A percentile compares a stretch with the other conserved stretches of the same genome.
These are phyloP conservation scores for Lycium barbarum DNA, from an alignment of 257 asterid species.

Conservation along the genomic window DNA sequence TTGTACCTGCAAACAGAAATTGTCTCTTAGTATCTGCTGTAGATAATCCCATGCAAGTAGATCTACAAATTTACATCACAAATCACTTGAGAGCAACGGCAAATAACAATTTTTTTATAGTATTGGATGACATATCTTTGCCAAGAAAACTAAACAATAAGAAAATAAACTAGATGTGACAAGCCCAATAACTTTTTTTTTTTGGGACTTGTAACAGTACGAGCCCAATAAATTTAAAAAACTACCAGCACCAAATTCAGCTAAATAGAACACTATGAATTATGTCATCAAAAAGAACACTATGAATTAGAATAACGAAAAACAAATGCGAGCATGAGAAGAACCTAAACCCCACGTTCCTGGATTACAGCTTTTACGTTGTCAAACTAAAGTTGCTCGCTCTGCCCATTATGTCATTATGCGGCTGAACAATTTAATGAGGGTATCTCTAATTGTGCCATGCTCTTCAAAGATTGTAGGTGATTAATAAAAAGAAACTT, in stretches of 20 bases:
- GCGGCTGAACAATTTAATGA: not conserved
- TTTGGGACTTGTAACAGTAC: too few species aligned
- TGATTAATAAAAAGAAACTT: not conserved
- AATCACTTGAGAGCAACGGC: not conserved
- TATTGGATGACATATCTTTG: not conserved
- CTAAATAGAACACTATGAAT: not conserved
- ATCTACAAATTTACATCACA: not conserved
- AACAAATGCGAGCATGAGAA: not conserved
- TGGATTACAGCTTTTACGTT: not conserved
- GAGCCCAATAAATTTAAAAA: not conserved
- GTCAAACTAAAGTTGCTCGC: not conserved
- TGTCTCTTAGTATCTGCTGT: not conserved
- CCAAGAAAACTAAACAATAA: not conserved
- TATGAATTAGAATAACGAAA: not conserved
- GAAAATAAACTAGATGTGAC: not conserved
- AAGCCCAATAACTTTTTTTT: not conserved
- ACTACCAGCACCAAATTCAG: not conserved
- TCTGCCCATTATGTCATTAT: not conserved
- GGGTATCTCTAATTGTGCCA: not conserved
- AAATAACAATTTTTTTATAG: not conserved
- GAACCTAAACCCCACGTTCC: not conserved
- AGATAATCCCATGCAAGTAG: not conserved
- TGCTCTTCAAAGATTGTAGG: not conserved
- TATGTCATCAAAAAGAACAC: not conserved
- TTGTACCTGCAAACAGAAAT: slow-evolving; percentile 46